Evolutionary conservation across 2,329 filamentous ascomycete genomes (phyloP), one percentile per base, ranked within the genome.

Genomic region (Tolypocladium ovalisporum): DNA sequence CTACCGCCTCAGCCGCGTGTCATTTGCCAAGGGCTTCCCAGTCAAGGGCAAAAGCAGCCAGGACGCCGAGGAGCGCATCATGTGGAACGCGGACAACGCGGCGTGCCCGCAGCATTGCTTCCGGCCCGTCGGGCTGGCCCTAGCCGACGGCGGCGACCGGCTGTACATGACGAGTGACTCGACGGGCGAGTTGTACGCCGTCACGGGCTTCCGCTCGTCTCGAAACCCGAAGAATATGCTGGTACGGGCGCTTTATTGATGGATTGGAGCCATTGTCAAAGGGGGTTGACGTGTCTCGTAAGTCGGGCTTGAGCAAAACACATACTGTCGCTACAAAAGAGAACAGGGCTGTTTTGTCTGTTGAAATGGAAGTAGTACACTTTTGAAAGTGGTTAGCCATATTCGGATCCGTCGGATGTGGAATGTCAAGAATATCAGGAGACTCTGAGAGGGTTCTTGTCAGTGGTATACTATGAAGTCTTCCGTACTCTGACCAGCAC

Each of bases 151-250:
- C 8, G 77, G 76, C 2, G 55, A 58, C 0, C 67, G 80, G 3
- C 68, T 84, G 9, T 84, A 77, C 66, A 76, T 83, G 71, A 78
- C 72, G 56, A 78, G 74, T 39, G 81, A 84, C 63, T 61, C 72
- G 1, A 79, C 79, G 1, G 81, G 81, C 2, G 81, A 85, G 68
- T 73, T 85, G 27, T 83, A 76, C 62, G 73, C 82, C 10, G 59
- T 78, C 40, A 61, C 62, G 2, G 62, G 64, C 15, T 54, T 59
- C 35, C 29, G 52, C 49, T 27, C 37, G 47, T 3, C 24, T 24
- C 22, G 49, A 13, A 9, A 19, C 12, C 4, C 13, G 24, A 29
- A 19, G 42, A 47, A 19, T 5, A 47, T 47, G 42, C 6, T 12
- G 15, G 42, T 47, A 1, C 42, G 29, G 42, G 15, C 24, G 13